Percentiles rank a stretch among this genome's conserved stretches.
phyloP scores from a whole-genome alignment of 2,329 filamentous ascomycete genomes.

The Aspergillus latus region DNA sequence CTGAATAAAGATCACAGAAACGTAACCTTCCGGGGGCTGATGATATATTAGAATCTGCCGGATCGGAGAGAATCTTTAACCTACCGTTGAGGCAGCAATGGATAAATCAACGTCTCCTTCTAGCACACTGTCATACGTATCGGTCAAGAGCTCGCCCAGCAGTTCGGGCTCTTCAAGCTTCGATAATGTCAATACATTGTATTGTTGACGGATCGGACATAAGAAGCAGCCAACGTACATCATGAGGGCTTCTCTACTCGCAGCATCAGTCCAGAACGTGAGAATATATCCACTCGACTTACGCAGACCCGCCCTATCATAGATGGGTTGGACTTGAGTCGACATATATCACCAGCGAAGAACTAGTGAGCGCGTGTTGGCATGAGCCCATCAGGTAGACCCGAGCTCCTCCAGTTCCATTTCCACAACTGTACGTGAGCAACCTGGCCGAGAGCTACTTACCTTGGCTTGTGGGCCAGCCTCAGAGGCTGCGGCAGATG shows the following conservation, averaged over 20 bases:
- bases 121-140: conserved; percentile 31
- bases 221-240: conserved; percentile 14
- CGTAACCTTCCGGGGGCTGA: conserved; percentile 52
- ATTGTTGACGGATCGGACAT: neutral
- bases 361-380: conserved; percentile 14
- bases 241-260: conserved; percentile 17
- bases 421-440: too few species aligned
- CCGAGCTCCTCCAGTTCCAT: too few species aligned
- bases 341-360: conserved; percentile 22
- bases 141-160: conserved; percentile 35
- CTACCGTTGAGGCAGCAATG: conserved; percentile 23
- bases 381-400: neutral
- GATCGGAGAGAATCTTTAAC: neutral
- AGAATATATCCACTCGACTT: conserved; percentile 8
- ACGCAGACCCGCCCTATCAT: conserved; percentile 22
- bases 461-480: conserved; percentile 1
- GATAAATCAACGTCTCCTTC: conserved; percentile 29
- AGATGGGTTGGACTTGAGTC: conserved; percentile 21
- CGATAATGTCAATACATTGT: neutral
- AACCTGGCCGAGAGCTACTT: neutral
- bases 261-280: neutral
- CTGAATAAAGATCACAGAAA: conserved; percentile 47
- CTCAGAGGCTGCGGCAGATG: neutral
- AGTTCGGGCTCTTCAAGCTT: conserved; percentile 25
- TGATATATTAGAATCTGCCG: conserved; percentile 5